Conservation (phyloP, 2,329 filamentous ascomycete species). For the Trichoderma sp. region DNA sequence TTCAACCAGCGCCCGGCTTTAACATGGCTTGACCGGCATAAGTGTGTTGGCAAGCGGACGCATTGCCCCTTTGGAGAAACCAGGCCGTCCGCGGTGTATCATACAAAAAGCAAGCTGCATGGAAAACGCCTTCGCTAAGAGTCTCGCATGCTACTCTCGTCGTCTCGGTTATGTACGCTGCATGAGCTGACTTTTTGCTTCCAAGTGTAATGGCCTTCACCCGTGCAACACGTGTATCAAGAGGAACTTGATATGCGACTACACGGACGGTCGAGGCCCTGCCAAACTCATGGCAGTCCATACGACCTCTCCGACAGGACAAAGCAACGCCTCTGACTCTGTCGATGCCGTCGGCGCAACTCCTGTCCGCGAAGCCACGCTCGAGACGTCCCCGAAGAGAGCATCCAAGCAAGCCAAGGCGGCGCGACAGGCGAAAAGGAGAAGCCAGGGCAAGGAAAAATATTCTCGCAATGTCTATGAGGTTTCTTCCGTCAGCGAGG, state of each 20-base stretch:
- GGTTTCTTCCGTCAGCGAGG: conserved; percentile 9
- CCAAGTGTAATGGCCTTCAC: conserved; percentile 28
- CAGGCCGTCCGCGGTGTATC: neutral
- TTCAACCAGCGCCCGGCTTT: conserved; percentile 6
- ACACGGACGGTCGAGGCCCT: conserved; percentile 20
- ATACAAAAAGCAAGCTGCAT: conserved; percentile 9
- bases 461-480: neutral
- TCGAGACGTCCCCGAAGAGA: conserved; percentile 5
- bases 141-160: conserved; percentile 9
- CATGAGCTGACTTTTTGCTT: conserved; percentile 5
- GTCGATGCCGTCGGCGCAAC: conserved; percentile 1
- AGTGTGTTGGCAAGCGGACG: conserved; percentile 18
- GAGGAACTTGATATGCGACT: conserved; percentile 26
- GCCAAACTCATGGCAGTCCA: conserved; percentile 7
- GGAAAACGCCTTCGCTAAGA: neutral
- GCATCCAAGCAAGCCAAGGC: neutral
- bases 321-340: conserved; percentile 6
- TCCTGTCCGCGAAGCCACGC: neutral
- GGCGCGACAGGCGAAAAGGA: neutral
- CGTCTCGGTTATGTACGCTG: conserved; percentile 16
- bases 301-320: conserved; percentile 4
- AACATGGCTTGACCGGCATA: conserved; percentile 17
- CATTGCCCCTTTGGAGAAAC: conserved; percentile 16
- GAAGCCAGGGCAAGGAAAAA: conserved; percentile 4
- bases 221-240: conserved; percentile 28